A percentile compares a stretch with the other conserved stretches of the same genome.
These are phyloP conservation scores for Geranomyces variabilis DNA, from an alignment of 192 early-diverging fungal genomes.

Conservation along the genomic window DNA sequence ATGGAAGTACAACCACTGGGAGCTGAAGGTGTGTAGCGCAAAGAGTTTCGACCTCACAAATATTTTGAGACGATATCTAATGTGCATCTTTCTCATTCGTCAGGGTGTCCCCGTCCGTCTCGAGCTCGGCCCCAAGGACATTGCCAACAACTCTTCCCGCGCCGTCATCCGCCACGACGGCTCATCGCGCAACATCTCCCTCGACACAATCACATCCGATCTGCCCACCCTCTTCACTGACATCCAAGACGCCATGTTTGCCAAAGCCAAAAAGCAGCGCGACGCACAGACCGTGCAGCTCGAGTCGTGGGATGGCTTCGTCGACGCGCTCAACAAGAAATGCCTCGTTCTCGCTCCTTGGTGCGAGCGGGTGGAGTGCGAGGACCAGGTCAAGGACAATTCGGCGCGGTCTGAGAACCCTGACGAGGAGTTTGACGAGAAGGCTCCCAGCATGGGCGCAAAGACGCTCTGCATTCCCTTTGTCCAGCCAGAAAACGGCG, in stretches of 20 bases:
- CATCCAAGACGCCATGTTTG: slow-evolving; percentile 92
- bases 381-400: slow-evolving; percentile 95
- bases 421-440: slow-evolving; percentile 84
- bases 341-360: slow-evolving; percentile 89
- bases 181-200: slow-evolving; percentile 60
- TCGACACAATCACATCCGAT: slow-evolving; percentile 61
- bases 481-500: slow-evolving; percentile 84
- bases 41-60: too few species aligned
- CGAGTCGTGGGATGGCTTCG: slow-evolving; percentile 92
- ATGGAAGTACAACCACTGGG: slow-evolving; percentile 99
- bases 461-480: slow-evolving; percentile 98
- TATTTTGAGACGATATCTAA: slow-evolving; percentile 1
- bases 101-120: slow-evolving; percentile 95
- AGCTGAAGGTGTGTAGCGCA: slow-evolving; percentile 62
- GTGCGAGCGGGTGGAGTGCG: slow-evolving; percentile 90
- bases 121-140: slow-evolving; percentile 96
- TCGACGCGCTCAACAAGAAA: slow-evolving; percentile 86
- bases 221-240: slow-evolving; percentile 67
- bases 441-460: slow-evolving; percentile 99
- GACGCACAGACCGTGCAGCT: slow-evolving; percentile 77
- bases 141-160: slow-evolving; percentile 77
- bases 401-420: slow-evolving; percentile 63
- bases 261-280: slow-evolving; percentile 75
- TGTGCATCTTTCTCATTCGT: slow-evolving; percentile 31
- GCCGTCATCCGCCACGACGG: slow-evolving; percentile 84